Evolutionary conservation across 1,139 yeast genomes (phyloP).

Genomic region (Taphrina populina): DNA sequence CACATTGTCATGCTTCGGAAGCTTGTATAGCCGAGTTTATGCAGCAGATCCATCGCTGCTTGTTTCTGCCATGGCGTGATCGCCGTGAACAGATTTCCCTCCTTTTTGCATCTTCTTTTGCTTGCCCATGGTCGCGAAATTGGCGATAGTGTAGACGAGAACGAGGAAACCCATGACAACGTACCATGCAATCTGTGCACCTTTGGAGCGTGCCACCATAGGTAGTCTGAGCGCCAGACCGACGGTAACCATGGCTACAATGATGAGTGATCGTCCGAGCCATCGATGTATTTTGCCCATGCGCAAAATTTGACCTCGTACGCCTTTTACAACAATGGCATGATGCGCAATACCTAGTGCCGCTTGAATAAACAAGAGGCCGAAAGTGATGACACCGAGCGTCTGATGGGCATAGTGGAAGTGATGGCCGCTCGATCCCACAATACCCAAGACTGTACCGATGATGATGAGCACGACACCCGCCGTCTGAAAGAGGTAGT

Average conservation of each 20-base stretch:
- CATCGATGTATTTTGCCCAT: constrained; percentile 3
- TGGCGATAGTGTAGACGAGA: constrained; percentile 9
- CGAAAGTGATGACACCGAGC: constrained; percentile 14
- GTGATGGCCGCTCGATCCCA: neutral
- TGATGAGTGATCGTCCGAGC: constrained; percentile 6
- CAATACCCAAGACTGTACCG: constrained; percentile 8
- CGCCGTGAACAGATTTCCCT: too few species aligned
- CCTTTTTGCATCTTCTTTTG: too few species aligned
- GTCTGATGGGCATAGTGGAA: constrained; percentile 14
- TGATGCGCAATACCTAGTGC: constrained; percentile 5
- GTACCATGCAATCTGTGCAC: constrained; percentile 12
- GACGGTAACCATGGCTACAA: constrained; percentile 9
- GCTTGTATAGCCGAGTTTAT: too few species aligned
- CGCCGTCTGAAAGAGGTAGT: constrained; percentile 2
- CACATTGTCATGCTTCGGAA: too few species aligned
- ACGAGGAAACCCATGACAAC: constrained; percentile 15
- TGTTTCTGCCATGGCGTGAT: too few species aligned
- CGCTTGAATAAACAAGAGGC: constrained; percentile 3
- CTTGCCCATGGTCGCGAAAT: too few species aligned
- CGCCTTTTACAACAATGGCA: neutral
- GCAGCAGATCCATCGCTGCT: too few species aligned
- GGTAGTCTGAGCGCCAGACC: constrained; percentile 11
- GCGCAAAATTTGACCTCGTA: neutral
- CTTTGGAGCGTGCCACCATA: neutral
- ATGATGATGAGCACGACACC: neutral